Conservation (phyloP, 139 green algal genomes). For the Chlorella sp. region DNA sequence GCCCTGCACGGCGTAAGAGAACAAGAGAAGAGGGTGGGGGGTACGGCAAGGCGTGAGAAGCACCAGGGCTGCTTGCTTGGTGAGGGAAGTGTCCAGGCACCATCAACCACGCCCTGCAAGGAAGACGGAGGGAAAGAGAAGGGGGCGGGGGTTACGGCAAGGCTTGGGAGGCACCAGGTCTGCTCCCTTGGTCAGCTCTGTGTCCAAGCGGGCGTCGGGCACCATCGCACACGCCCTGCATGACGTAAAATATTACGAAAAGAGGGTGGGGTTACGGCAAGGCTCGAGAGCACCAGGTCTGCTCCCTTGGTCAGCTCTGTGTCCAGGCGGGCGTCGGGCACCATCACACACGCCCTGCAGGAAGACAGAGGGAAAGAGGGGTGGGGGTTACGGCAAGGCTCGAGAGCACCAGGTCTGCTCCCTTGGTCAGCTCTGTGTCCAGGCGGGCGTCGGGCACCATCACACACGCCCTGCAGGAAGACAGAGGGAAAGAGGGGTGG, state of each 20-base stretch:
- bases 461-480: neutral
- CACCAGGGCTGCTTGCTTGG: constrained; percentile 27
- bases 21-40: too few species aligned
- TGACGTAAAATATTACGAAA: too few species aligned
- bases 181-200: neutral
- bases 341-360: constrained; percentile 63
- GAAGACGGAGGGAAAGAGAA: too few species aligned
- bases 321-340: too few species aligned
- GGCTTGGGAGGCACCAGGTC: too few species aligned
- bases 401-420: neutral
- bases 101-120: constrained; percentile 60
- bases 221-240: neutral
- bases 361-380: neutral
- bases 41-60: too few species aligned
- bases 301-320: constrained; percentile 1
- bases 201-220: neutral
- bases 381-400: neutral
- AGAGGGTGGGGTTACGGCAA: too few species aligned
- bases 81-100: constrained; percentile 53
- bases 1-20: neutral
- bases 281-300: constrained; percentile 17
- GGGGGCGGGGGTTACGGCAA: neutral
- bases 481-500: too few species aligned
- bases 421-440: neutral
- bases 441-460: neutral